Base-by-base conservation (phyloP, 1,139 yeast species). In the Hanseniaspora uvarum region DNA sequence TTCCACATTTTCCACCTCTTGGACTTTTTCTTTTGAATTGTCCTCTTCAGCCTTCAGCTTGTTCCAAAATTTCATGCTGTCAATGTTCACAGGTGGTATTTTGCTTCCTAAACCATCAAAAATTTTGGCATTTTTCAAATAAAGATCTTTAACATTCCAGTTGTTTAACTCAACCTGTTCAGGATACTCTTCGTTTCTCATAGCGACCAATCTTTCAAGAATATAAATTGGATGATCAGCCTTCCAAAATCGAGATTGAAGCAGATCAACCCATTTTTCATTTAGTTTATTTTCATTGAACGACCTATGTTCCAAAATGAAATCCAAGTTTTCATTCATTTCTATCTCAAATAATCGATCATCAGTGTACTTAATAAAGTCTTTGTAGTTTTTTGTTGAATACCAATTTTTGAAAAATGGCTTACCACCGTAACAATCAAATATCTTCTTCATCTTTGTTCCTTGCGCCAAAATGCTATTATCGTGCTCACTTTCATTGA, bases 271-370 rank as follows among this genome's bases (percentile, higher is more conserved):
- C 48, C 44, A 43, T 31, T 44, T 50, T 4, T 43, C 40, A 11
- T 48, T 34, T 21, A 10, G 5, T 11, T 34, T 31, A 5, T 18
- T 24, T 36, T 33, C 31, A 14, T 45, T 24, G 18, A 18, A 23
- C 8, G 7, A 12, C 24, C 36, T 40, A 19, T 49, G 21, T n/a
- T 41, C 37, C 28, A 49, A n/a, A 8, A 38, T 37, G 14, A 50
- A 50, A 5, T 50, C 53, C 30, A 50, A 12, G 14, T 36, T 39
- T 12, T 50, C 53, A 30, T 36, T 50, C 53, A 50, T 50, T 21
- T 50, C 53, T 58, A 87, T 81, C 61, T 86, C 88, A 69, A 86
- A 86, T 34, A 87, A 72, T 61, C 86, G 88, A 61, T 84, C 88
- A 63, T 86, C 95, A 4, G 95, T 83, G 59, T 73, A 74, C 28